These are phyloP conservation scores for Penstemon newberryi DNA, from an alignment of 257 asterid species.

Conservation along the genomic window DNA sequence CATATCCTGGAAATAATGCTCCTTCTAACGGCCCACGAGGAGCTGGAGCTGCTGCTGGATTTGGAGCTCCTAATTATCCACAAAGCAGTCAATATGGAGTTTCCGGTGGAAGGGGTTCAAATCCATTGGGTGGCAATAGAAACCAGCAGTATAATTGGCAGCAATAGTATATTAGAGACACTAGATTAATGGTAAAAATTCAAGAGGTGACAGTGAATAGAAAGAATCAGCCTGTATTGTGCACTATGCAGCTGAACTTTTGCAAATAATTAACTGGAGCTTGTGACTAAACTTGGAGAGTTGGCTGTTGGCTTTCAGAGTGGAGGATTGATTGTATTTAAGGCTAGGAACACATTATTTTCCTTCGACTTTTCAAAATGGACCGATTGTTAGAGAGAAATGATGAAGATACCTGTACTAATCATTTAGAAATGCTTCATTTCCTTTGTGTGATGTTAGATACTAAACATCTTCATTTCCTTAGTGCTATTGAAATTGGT, in stretches of 20 bases:
- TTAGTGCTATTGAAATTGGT: too few species aligned
- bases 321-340: not conserved
- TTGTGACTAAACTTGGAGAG: conserved; percentile 26
- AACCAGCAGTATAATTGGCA: conserved; percentile 93
- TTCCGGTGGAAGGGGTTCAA: conserved; percentile 69
- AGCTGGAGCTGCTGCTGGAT: conserved; percentile 53
- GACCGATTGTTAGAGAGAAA: not conserved
- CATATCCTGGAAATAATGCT: conserved; percentile 56
- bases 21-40: conserved; percentile 67
- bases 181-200: not conserved
- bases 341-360: not conserved
- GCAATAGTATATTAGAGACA: conserved; percentile 43
- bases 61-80: conserved; percentile 64
- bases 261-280: conserved; percentile 18
- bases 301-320: conserved; percentile 9
- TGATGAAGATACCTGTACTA: not conserved
- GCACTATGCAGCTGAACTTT: conserved; percentile 15
- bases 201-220: conserved; percentile 1
- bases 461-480: too few species aligned
- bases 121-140: conserved; percentile 59
- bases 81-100: conserved; percentile 73
- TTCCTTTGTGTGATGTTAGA: too few species aligned
- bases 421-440: too few species aligned
- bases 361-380: not conserved
- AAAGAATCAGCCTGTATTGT: conserved; percentile 4